Base-by-base conservation (phyloP, 2,329 filamentous ascomycete species). In the Huntiella omanensis region DNA sequence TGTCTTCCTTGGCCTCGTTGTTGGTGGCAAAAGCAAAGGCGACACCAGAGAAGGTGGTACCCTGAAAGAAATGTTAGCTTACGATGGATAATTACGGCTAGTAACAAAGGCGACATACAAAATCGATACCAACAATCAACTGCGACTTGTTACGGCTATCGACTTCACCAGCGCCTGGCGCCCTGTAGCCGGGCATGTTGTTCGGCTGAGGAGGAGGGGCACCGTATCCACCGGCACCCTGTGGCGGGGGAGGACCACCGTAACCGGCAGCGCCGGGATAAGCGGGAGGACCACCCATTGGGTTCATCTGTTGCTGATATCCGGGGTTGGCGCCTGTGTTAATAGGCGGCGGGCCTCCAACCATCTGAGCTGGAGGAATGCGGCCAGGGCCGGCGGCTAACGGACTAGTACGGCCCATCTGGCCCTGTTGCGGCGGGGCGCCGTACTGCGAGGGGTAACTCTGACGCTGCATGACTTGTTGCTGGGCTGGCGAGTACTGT, bases 121-220 rank as follows among this genome's bases (percentile, higher is more conserved):
- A 98, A 65, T 98, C 91, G 60, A 98, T 96, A 54, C 91, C 91
- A 47, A 98, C 91, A 62, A 98, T 98, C 57, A 98, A 70, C 68
- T 96, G 91, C 45, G 91, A 83, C 69, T 95, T 95, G 67, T 80
- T 93, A 60, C 84, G 77, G 57, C 80, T 85, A 55, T 79, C 83
- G 50, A 83, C 87, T 56, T 94, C 85, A 39, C 7, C 53, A 52
- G 33, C 52, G 53, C 41, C 52, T 19, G 56, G 59, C 15, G 56
- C 53, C 35, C 60, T 62, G 50, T 39, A 49, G 12, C 34, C 43
- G 34, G 41, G 42, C 46, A 48, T 44, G 32, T 41, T 15, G 22
- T 28, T 28, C 22, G 22, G 22, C 28, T 40, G n/a, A 39, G 44
- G 22, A n/a, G 56, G 57, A 15, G 50, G 52, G 49, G 55, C 58